phyloP scores from a whole-genome alignment of 495 filamentous ascomycete genomes.

The Lineolata rhizophorae region DNA sequence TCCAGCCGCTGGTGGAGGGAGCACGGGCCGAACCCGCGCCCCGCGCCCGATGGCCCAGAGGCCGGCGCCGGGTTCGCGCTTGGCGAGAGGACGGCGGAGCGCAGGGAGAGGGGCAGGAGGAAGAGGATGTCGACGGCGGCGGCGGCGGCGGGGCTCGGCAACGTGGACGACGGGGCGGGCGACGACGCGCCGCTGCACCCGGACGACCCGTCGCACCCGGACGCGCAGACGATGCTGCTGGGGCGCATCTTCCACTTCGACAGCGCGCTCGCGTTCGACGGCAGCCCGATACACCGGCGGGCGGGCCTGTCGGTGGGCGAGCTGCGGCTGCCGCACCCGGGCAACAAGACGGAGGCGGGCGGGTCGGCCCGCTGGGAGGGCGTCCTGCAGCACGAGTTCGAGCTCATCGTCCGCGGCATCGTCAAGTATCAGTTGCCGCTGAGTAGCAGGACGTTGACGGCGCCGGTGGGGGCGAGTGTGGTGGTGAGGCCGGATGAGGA shows the following conservation, averaged over 20 bases:
- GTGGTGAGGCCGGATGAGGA: background rate
- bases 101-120: background rate
- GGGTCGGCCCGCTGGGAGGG: slow-evolving; percentile 82
- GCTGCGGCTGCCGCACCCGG: slow-evolving; percentile 57
- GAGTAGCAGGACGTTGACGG: slow-evolving; percentile 12
- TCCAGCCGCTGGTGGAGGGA: slow-evolving; percentile 54
- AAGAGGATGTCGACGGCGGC: background rate
- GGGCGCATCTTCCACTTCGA: slow-evolving; percentile 75
- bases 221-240: slow-evolving; percentile 66
- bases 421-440: slow-evolving; percentile 78
- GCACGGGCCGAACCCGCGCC: slow-evolving; percentile 14
- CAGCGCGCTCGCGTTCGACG: slow-evolving; percentile 67
- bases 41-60: slow-evolving; percentile 1
- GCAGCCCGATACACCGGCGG: slow-evolving; percentile 54
- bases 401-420: slow-evolving; percentile 72
- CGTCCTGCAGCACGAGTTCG: slow-evolving; percentile 76
- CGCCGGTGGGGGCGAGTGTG: background rate
- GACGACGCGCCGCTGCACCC: slow-evolving; percentile 31
- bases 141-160: background rate
- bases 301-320: slow-evolving; percentile 51
- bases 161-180: slow-evolving; percentile 12
- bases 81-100: background rate
- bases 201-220: slow-evolving; percentile 20
- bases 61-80: background rate
- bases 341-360: slow-evolving; percentile 70